These are phyloP conservation scores for Scleroderma citrinum DNA, from an alignment of 768 basidiomycete genomes.

Conservation along the genomic window DNA sequence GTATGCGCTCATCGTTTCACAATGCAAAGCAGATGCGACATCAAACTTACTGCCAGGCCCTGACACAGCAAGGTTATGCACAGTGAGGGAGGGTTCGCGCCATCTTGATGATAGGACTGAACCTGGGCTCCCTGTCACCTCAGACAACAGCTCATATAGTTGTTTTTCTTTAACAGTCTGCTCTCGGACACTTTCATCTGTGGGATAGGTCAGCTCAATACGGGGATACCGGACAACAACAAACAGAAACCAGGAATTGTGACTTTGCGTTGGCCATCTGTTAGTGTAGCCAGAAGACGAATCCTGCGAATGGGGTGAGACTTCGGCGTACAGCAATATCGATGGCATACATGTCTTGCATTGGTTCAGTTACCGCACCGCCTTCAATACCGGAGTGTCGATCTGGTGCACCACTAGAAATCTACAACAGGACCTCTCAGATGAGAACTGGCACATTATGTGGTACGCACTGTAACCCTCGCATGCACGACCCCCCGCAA, in stretches of 20 bases:
- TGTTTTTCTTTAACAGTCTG: conserved; percentile 61
- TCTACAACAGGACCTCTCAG: conserved; percentile 31
- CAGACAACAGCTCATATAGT: conserved; percentile 63
- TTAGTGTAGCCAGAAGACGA: conserved; percentile 67
- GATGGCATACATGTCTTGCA: conserved; percentile 76
- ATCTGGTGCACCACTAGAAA: conserved; percentile 70
- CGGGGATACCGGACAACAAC: conserved; percentile 24
- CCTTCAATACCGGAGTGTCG: conserved; percentile 94
- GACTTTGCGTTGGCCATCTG: conserved; percentile 51
- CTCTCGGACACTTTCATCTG: conserved; percentile 74
- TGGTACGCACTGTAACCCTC: conserved; percentile 51
- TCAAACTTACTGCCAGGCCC: conserved; percentile 64
- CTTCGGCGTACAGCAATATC: not conserved
- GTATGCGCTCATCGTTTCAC: not conserved
- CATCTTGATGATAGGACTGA: conserved; percentile 71
- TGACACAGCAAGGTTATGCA: conserved; percentile 80
- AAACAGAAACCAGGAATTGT: conserved; percentile 79
- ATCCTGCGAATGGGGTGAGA: conserved; percentile 43
- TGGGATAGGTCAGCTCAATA: not conserved
- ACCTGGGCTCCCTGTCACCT: conserved; percentile 61
- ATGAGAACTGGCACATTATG: not conserved
- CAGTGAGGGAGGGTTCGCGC: conserved; percentile 86
- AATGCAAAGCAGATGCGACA: not conserved
- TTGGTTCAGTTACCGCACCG: conserved; percentile 81
- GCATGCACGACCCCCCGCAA: conserved; percentile 92